A percentile compares a stretch with the other conserved stretches of the same genome.
These are phyloP conservation scores for Jatropha multifida DNA, from an alignment of 441 rosid species.

Conservation along the genomic window DNA sequence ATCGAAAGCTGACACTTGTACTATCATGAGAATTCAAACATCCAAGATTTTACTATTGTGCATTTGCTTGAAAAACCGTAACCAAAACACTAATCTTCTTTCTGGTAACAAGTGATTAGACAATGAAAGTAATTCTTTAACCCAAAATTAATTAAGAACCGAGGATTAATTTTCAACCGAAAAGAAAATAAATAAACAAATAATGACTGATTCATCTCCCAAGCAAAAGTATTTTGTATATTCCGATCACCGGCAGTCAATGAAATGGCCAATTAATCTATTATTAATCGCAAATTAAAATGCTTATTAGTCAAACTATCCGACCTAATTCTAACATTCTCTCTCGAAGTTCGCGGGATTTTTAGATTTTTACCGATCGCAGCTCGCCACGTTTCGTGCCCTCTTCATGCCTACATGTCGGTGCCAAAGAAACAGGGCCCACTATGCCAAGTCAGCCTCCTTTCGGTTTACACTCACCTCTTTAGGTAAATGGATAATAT, in stretches of 20 bases:
- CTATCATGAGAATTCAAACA: too few species aligned
- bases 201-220: too few species aligned
- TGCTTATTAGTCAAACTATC: not conserved
- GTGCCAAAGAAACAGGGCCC: constrained; percentile 20
- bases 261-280: not conserved
- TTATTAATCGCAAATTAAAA: not conserved
- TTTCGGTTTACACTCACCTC: constrained; percentile 9
- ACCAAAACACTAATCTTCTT: too few species aligned
- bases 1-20: constrained; percentile 8
- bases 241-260: not conserved
- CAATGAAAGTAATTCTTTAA: too few species aligned
- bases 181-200: too few species aligned
- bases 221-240: too few species aligned
- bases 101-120: too few species aligned
- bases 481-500: not conserved
- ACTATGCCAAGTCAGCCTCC: constrained; percentile 4
- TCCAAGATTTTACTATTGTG: too few species aligned
- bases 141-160: too few species aligned
- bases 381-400: not conserved
- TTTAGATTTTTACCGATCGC: not conserved
- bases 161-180: too few species aligned
- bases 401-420: not conserved
- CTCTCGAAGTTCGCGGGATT: not conserved
- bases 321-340: constrained; percentile 8
- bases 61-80: too few species aligned